phyloP scores from a whole-genome alignment of 257 asterid genomes.

The Lithospermum erythrorhizon region DNA sequence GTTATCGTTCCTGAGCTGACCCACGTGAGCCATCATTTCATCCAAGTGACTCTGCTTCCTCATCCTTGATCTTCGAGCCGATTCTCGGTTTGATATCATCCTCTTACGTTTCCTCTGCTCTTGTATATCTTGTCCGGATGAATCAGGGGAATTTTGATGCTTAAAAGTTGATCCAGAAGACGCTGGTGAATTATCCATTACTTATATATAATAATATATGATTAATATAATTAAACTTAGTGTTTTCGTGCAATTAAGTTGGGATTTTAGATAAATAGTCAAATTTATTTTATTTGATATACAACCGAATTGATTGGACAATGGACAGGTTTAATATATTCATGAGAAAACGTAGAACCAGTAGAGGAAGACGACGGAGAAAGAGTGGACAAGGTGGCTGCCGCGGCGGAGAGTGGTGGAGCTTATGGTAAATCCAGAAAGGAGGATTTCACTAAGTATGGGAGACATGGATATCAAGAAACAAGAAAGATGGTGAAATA shows the following conservation, averaged over 20 bases:
- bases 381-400: conserved; percentile 33
- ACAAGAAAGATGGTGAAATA: conserved; percentile 6
- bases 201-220: no score
- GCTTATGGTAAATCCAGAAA: conserved; percentile 23
- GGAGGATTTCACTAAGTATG: conserved; percentile 25
- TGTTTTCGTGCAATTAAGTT: not conserved
- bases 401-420: conserved; percentile 36
- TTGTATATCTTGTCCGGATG: conserved; percentile 15
- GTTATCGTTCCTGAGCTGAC: conserved; percentile 19
- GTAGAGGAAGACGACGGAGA: conserved; percentile 33
- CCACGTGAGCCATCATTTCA: conserved; percentile 15
- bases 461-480: conserved; percentile 19
- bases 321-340: not conserved
- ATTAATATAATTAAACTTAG: no score
- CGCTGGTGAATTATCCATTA: not conserved
- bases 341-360: conserved; percentile 36
- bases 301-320: not conserved
- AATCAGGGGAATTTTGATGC: conserved; percentile 15
- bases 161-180: conserved; percentile 18
- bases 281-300: not conserved
- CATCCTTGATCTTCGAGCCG: conserved; percentile 30
- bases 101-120: conserved; percentile 22
- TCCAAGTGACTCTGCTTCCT: conserved; percentile 24
- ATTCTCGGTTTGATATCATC: conserved; percentile 30
- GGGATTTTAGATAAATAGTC: not conserved